Conservation (phyloP, 2,329 filamentous ascomycete genomes). For the Gnomoniopsis sp. region DNA sequence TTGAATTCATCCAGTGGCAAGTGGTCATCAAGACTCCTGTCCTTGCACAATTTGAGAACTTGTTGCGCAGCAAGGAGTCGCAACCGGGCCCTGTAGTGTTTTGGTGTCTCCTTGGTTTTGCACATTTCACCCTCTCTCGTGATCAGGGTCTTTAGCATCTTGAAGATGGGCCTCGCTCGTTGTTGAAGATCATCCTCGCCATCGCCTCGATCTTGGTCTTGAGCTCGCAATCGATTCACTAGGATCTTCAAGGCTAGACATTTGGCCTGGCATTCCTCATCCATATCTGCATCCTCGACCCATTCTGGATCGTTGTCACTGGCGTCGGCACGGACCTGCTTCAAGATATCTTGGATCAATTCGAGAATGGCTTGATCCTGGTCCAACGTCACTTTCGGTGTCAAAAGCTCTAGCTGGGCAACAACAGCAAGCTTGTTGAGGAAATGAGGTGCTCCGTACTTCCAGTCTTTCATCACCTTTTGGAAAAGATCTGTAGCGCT, state of each 20-base stretch:
- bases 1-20: slow-evolving; percentile 76
- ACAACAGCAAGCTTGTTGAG: slow-evolving; percentile 70
- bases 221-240: slow-evolving; percentile 76
- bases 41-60: slow-evolving; percentile 77
- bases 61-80: slow-evolving; percentile 78
- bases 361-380: slow-evolving; percentile 74
- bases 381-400: slow-evolving; percentile 69
- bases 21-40: slow-evolving; percentile 71
- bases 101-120: slow-evolving; percentile 70
- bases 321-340: slow-evolving; percentile 64
- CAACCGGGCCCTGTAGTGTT: slow-evolving; percentile 74
- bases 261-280: slow-evolving; percentile 82
- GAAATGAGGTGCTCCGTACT: slow-evolving; percentile 70
- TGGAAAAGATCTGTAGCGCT: slow-evolving; percentile 80
- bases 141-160: slow-evolving; percentile 74
- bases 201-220: slow-evolving; percentile 35
- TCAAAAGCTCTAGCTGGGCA: slow-evolving; percentile 72
- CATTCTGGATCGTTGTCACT: slow-evolving; percentile 58
- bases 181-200: slow-evolving; percentile 48
- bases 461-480: slow-evolving; percentile 70
- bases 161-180: slow-evolving; percentile 67
- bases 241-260: slow-evolving; percentile 79
- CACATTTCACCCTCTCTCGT: slow-evolving; percentile 75
- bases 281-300: slow-evolving; percentile 64
- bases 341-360: slow-evolving; percentile 72